Percentiles rank a stretch among this genome's conserved stretches.
phyloP scores from a whole-genome alignment of 2,329 filamentous ascomycete species.

The Exophiala lecanii-corni region DNA sequence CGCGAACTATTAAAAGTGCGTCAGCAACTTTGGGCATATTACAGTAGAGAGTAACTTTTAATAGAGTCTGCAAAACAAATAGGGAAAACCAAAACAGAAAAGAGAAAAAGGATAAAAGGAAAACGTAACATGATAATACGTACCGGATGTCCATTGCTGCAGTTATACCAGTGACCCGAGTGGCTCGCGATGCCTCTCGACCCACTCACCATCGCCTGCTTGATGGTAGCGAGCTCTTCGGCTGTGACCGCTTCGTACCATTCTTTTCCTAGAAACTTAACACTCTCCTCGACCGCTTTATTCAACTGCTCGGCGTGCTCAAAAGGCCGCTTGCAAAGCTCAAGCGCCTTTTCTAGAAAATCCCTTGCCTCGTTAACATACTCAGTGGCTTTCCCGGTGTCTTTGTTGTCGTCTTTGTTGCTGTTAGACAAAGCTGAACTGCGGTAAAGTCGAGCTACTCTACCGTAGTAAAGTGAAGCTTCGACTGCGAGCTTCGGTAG shows the following conservation, averaged over 20 bases:
- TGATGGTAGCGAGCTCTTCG: conserved; percentile 43
- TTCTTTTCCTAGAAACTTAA: conserved; percentile 30
- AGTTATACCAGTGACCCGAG: conserved; percentile 59
- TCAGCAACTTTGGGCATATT: conserved; percentile 1
- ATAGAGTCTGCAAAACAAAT: neutral
- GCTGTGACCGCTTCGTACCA: conserved; percentile 40
- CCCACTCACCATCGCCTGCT: conserved; percentile 49
- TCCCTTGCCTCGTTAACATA: conserved; percentile 16
- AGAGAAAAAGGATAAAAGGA: neutral
- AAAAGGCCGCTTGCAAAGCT: conserved; percentile 34
- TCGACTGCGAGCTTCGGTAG: conserved; percentile 38
- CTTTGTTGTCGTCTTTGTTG: conserved; percentile 1
- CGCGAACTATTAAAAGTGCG: conserved; percentile 23
- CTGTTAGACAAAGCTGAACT: conserved; percentile 11
- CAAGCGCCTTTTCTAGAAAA: conserved; percentile 28
- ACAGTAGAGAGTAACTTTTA: neutral
- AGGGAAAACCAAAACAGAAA: neutral
- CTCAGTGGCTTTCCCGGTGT: conserved; percentile 24
- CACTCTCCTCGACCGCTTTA: conserved; percentile 28
- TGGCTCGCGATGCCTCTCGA: conserved; percentile 39
- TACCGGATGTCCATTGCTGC: conserved; percentile 50
- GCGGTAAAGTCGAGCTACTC: conserved; percentile 28
- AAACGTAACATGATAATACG: conserved; percentile 2
- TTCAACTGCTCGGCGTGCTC: conserved; percentile 27
- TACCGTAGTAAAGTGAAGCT: conserved; percentile 32